These are phyloP conservation scores for Eucalyptus rudis DNA, from an alignment of 345 rosid species.

Conservation along the genomic window DNA sequence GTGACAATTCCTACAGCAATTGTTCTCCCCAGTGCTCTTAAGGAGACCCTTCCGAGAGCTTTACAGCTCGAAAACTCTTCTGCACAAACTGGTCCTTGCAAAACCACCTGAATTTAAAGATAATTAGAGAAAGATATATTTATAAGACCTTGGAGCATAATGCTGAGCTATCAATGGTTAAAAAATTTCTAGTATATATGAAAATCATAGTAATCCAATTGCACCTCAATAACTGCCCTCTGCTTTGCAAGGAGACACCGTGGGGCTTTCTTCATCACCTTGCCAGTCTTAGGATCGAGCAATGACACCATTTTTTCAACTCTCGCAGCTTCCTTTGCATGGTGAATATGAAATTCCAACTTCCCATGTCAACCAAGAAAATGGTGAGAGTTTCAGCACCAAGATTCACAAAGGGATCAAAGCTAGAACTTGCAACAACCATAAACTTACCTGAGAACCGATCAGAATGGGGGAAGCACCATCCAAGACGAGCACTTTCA, in stretches of 20 bases:
- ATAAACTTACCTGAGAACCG: conserved; percentile 61
- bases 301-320: conserved; percentile 46
- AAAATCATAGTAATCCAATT: neutral
- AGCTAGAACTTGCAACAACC: neutral
- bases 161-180: neutral
- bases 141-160: neutral
- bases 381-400: neutral
- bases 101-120: conserved; percentile 32
- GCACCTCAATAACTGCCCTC: conserved; percentile 74
- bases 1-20: conserved; percentile 62
- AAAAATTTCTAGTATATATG: neutral
- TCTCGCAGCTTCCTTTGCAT: conserved; percentile 75
- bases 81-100: conserved; percentile 53
- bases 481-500: conserved; percentile 67
- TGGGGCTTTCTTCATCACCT: conserved; percentile 64
- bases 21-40: conserved; percentile 76
- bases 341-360: conserved; percentile 93
- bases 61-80: conserved; percentile 55
- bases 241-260: conserved; percentile 74
- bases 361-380: conserved; percentile 5
- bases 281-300: conserved; percentile 87
- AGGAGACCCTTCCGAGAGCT: conserved; percentile 84
- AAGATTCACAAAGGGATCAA: neutral
- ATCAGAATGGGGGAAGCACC: conserved; percentile 60
- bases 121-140: neutral